A percentile compares a stretch with the other conserved stretches of the same genome.
These are phyloP conservation scores for Colletotrichum nymphaeae DNA, from an alignment of 2,329 filamentous ascomycete genomes.

Conservation along the genomic window DNA sequence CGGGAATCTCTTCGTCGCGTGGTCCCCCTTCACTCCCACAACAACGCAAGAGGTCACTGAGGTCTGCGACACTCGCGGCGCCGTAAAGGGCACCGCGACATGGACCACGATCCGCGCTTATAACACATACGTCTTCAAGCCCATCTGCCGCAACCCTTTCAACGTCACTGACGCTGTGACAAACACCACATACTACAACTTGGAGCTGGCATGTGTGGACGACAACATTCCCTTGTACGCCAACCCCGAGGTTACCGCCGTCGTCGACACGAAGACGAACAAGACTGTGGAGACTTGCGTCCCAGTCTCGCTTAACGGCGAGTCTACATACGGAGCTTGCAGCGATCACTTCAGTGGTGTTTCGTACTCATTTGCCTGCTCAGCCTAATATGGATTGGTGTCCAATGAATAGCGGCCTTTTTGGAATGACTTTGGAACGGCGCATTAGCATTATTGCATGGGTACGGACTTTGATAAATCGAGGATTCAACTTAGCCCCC, in stretches of 20 bases:
- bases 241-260: constrained; percentile 2
- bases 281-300: constrained; percentile 22
- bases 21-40: constrained; percentile 28
- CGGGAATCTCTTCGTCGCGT: constrained; percentile 16
- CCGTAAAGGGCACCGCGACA: constrained; percentile 8
- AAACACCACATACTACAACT: constrained; percentile 11
- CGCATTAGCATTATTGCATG: neutral
- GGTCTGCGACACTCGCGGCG: constrained; percentile 8
- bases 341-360: neutral
- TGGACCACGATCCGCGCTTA: constrained; percentile 9
- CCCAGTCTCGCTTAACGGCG: neutral
- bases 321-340: neutral
- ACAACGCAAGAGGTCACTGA: constrained; percentile 5
- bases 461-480: neutral
- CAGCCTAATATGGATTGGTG: neutral
- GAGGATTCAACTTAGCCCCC: neutral
- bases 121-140: constrained; percentile 15
- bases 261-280: constrained; percentile 18
- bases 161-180: constrained; percentile 11
- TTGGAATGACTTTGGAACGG: neutral
- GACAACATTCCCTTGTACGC: neutral
- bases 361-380: neutral
- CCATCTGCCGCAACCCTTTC: constrained; percentile 33
- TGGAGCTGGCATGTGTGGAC: constrained; percentile 29
- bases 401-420: neutral